Conservation (phyloP, 768 basidiomycete species). For the Auricularia heimuer region DNA sequence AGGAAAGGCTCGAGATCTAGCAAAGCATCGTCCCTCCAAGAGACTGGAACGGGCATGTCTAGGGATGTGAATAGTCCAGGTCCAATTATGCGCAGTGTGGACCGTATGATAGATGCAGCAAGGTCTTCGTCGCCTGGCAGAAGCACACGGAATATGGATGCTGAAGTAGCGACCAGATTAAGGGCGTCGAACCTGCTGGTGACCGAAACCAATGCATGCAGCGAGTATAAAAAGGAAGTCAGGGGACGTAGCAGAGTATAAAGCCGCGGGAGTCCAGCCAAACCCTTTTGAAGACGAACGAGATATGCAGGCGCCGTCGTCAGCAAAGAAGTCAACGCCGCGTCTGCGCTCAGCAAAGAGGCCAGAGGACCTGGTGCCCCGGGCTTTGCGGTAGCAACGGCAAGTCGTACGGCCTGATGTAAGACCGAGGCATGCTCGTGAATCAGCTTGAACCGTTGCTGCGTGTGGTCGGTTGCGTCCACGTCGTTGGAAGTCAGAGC, state of each 20-base stretch:
- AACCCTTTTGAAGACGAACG: too few relatives aligned
- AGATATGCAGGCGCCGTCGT: too few relatives aligned
- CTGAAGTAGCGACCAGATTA: background rate
- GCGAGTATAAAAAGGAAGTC: background rate
- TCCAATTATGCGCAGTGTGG: constrained; percentile 16
- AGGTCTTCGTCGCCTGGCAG: constrained; percentile 68
- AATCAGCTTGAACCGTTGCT: constrained; percentile 5
- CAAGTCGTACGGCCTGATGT: background rate
- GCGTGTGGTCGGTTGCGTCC: background rate
- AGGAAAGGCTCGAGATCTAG: constrained; percentile 53
- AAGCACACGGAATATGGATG: constrained; percentile 29
- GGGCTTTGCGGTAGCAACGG: background rate
- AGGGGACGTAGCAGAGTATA: background rate
- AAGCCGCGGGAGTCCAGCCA: too few relatives aligned
- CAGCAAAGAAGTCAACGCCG: too few relatives aligned
- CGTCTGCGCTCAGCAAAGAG: too few relatives aligned
- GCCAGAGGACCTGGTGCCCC: too few relatives aligned
- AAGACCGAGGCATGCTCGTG: background rate
- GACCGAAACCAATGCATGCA: background rate
- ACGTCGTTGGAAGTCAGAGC: too few relatives aligned
- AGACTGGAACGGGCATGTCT: constrained; percentile 25
- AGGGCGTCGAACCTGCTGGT: background rate
- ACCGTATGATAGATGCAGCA: constrained; percentile 32
- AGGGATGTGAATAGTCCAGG: constrained; percentile 31
- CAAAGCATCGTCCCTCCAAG: constrained; percentile 47